phyloP scores from a whole-genome alignment of 1,284 basidiomycete species.

The Anthracocystis walkeri region DNA sequence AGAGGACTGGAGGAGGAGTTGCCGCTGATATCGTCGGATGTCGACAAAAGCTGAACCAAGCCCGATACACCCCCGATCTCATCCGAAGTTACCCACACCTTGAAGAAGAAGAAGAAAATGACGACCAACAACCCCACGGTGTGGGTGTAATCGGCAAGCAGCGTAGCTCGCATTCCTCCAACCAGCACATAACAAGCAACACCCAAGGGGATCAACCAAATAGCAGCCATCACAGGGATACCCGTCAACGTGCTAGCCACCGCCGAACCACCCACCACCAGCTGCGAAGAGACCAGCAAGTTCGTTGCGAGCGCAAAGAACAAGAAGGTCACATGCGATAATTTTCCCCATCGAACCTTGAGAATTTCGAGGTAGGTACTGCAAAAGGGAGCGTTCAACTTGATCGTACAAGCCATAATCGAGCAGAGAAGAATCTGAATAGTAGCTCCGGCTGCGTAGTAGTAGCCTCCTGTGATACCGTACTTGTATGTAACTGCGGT shows the following conservation, averaged over 20 bases:
- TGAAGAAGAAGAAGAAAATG: constrained; percentile 74
- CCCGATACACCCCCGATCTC: constrained; percentile 56
- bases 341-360: constrained; percentile 78
- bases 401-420: constrained; percentile 73
- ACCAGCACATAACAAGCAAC: constrained; percentile 63
- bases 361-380: constrained; percentile 79
- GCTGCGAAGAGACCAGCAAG: constrained; percentile 64
- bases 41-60: constrained; percentile 73
- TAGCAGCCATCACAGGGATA: constrained; percentile 55
- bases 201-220: constrained; percentile 64
- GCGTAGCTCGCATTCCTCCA: constrained; percentile 65
- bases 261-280: constrained; percentile 64
- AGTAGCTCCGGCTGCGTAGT: constrained; percentile 69
- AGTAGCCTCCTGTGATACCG: constrained; percentile 43
- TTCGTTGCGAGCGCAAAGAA: constrained; percentile 83
- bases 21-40: constrained; percentile 72
- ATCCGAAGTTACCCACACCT: constrained; percentile 77
- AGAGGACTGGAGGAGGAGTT: constrained; percentile 77
- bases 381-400: constrained; percentile 75
- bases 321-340: constrained; percentile 81
- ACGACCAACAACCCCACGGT: constrained; percentile 62
- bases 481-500: constrained; percentile 72
- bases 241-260: constrained; percentile 74
- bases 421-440: constrained; percentile 79
- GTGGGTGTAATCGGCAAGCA: constrained; percentile 67